Base-by-base conservation (phyloP, 2,329 filamentous ascomycete species). In the Sporothrix pallida region DNA sequence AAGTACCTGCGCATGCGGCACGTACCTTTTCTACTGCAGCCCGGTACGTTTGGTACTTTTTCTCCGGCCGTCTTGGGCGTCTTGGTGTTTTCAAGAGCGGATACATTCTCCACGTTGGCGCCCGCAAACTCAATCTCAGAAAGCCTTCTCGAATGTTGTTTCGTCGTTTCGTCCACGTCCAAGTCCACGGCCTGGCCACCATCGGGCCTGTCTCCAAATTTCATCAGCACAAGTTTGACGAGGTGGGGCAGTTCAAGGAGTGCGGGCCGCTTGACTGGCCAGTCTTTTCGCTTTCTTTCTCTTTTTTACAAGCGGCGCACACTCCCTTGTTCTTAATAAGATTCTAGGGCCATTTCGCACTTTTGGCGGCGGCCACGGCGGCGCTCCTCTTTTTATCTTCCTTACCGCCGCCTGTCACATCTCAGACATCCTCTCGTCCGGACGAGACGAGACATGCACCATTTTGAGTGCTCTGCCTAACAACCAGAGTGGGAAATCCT, bases 371-470 rank as follows among this genome's bases (percentile, higher is more conserved):
- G 37, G 37, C 60, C 17, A n/a, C 26, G 20, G 15, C 52, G n/a
- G 52, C 54, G 9, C 8, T 50, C 8, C 42, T 37, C 31, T 60
- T 73, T 54, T 31, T 17, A 48, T 26, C 72, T 65, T 73, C 67
- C 67, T 73, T 73, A 70, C 67, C 31, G 15, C 62, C 70, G 69
- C 69, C 8, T 72, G 42, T 44, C 70, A 15, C 50, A 44, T 72
- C 46, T 13, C 58, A 62, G 23, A 74, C 73, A 71, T 74, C 73
- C 73, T 73, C 73, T 74, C 73, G 73, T 72, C 73, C 73, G 73
- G 65, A 37, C 60, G 37, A 63, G 62, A 44, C 62, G 10, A 63
- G 62, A 13, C 42, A 7, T 54, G 48, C 44, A 69, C 48, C 67
- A 69, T 26, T 44, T 69, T 37, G 12, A 42, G 8, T 48, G 31